Evolutionary conservation across 129 eudicot genomes (phyloP).

Genomic region (Glebionis coronaria): DNA sequence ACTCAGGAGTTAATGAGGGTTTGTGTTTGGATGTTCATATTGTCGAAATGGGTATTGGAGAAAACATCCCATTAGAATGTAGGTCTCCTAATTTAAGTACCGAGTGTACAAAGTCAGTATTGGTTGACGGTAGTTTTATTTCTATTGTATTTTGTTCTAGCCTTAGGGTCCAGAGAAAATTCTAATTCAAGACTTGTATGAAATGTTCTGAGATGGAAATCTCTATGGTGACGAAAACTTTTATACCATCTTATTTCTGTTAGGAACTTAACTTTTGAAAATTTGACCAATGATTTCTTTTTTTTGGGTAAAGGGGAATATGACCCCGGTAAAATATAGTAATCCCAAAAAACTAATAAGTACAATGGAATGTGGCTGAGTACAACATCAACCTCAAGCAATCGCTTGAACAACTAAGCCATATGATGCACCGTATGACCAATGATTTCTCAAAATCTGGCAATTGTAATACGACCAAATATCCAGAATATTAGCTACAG

Average conservation of each 20-base stretch:
- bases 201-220: not conserved
- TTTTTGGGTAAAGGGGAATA: no score
- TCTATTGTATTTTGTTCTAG: not conserved
- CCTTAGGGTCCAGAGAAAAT: not conserved
- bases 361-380: no score
- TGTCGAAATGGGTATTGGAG: not conserved
- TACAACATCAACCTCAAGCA: no score
- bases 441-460: not conserved
- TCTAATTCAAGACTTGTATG: not conserved
- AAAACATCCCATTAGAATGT: not conserved
- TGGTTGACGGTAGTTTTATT: not conserved
- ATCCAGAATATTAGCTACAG: no score
- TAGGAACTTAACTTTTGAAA: not conserved
- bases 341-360: no score
- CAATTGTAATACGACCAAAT: no score
- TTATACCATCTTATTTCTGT: not conserved
- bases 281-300: not conserved
- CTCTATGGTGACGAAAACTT: not conserved
- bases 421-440: no score
- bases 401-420: no score
- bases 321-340: no score
- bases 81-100: not conserved
- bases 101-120: not conserved
- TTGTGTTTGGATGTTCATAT: not conserved
- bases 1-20: not conserved